phyloP scores from a whole-genome alignment of 2,329 filamentous ascomycete species.

The Colletotrichum phormii region DNA sequence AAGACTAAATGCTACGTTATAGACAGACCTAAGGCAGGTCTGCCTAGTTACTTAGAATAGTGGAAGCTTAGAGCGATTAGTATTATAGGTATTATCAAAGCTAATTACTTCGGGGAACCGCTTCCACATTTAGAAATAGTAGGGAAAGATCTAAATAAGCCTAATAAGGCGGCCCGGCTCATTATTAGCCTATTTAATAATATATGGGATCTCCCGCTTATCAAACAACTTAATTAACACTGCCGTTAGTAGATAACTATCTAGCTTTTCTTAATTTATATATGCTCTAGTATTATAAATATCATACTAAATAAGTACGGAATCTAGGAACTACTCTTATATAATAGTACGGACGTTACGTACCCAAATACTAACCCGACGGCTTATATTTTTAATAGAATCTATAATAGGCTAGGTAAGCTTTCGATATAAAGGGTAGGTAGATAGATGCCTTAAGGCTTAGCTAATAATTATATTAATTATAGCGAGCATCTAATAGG shows the following conservation, averaged over 20 bases:
- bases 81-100: conserved; percentile 37
- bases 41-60: conserved; percentile 11
- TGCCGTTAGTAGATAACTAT: conserved; percentile 25
- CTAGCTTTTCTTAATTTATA: conserved; percentile 36
- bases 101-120: not conserved
- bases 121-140: no score
- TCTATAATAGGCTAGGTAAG: not conserved
- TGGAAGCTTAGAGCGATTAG: conserved; percentile 34
- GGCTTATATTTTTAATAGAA: not conserved
- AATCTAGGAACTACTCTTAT: conserved; percentile 22
- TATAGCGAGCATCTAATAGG: not conserved
- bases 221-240: conserved; percentile 39
- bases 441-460: not conserved
- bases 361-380: not conserved
- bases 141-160: conserved; percentile 35
- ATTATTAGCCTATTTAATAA: conserved; percentile 36
- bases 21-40: conserved; percentile 8
- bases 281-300: conserved; percentile 36
- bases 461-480: not conserved
- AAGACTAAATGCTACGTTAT: conserved; percentile 4
- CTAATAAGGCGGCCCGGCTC: conserved; percentile 33
- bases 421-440: not conserved
- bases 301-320: conserved; percentile 25
- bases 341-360: conserved; percentile 27
- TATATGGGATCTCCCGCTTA: conserved; percentile 34